These are phyloP conservation scores for Ophiosphaerella herpotricha DNA, from an alignment of 2,329 filamentous ascomycete species.

Conservation along the genomic window DNA sequence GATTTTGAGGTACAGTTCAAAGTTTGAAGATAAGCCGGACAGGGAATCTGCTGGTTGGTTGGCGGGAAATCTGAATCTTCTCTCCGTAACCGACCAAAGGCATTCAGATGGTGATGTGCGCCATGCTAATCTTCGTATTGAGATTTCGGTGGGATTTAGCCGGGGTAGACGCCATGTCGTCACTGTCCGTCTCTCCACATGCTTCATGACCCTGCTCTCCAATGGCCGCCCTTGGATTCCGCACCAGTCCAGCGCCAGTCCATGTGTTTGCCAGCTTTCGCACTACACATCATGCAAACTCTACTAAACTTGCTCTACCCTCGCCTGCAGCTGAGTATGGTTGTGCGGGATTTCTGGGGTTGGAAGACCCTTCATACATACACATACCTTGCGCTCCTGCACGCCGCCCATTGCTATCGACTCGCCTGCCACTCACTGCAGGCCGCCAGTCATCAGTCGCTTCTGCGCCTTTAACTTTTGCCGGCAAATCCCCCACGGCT, in stretches of 20 bases:
- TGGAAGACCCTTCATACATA: conserved; percentile 16
- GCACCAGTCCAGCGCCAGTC: conserved; percentile 12
- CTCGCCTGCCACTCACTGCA: background rate
- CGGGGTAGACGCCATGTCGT: conserved; percentile 9
- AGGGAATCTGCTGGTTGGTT: background rate
- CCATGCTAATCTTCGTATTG: background rate
- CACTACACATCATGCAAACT: conserved; percentile 14
- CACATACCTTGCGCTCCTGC: conserved; percentile 8
- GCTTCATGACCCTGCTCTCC: conserved; percentile 8
- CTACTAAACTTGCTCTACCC: conserved; percentile 9
- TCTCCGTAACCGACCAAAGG: background rate
- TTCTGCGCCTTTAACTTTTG: background rate
- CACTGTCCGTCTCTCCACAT: conserved; percentile 16
- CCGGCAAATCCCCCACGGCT: background rate
- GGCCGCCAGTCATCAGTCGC: background rate
- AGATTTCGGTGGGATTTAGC: conserved; percentile 2
- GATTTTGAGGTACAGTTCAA: too few relatives aligned
- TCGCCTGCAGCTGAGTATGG: conserved; percentile 9
- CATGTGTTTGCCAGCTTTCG: conserved; percentile 6
- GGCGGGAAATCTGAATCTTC: background rate
- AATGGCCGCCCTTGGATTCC: conserved; percentile 9
- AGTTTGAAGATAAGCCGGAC: too few relatives aligned
- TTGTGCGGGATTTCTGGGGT: conserved; percentile 24
- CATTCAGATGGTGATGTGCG: background rate
- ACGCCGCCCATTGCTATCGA: background rate